Base-by-base conservation (phyloP, 2,329 filamentous ascomycete species). In the Geosmithia morbida region DNA sequence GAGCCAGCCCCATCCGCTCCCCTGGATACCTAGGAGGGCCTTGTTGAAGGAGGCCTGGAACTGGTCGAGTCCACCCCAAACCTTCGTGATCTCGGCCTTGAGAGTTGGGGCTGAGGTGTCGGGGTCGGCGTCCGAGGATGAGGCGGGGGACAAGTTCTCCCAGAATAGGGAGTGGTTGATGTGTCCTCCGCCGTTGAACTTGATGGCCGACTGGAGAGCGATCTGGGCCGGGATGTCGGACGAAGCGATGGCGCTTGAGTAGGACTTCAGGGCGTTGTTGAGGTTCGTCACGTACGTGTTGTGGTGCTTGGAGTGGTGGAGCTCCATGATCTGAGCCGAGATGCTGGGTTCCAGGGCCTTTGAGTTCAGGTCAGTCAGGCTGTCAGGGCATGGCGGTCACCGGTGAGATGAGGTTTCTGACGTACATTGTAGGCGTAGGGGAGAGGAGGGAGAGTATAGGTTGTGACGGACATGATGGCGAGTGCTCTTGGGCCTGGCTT, bases 151-250 rank as follows among this genome's bases (percentile, higher is more conserved):
- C 17, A 94, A 74, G 63, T 87, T 89, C 66, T 85, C 80, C 88
- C 88, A 96, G 73, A 95, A 95, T 37, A 95, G 78, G 0, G 79
- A 81, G 71, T 95, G 89, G 70, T 96, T 96, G 66, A 94, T 83
- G 70, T 95, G 88, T 7, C 89, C 89, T 42, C 89, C 89, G 45
- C 84, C 88, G 62, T 94, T 87, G 75, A 94, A 95, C 58, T 83
- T 85, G 68, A 94, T 80, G 51, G 76, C 76, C 14, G 73, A 68
- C 56, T 84, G 81, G n/a, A 87, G 72, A 17, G 75, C 67, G 48
- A 87, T 75, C 54, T 87, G 81, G 3, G 71, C 66, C 4, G 76
- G 67, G 47, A 85, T 72, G 54, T 87, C 77, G 52, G 71, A 69
- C 41, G 71, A 65, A 20, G 69, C 60, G 2, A 74, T 66, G 16